These are phyloP conservation scores for Ustilago shanxiensis DNA, from an alignment of 1,284 basidiomycete species.

Conservation along the genomic window DNA sequence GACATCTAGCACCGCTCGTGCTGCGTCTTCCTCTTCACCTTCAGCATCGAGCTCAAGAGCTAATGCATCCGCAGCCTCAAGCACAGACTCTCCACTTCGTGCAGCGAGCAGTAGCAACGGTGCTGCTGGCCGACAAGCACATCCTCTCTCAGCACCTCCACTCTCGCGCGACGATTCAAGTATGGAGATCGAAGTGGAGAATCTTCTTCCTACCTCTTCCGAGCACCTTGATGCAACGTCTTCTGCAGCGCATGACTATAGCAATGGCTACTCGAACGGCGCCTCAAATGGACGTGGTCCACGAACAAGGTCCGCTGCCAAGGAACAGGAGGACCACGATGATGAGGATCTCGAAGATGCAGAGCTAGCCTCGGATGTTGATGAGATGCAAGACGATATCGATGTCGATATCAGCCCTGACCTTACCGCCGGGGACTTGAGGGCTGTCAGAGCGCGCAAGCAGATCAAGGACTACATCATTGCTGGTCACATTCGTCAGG, in stretches of 20 bases:
- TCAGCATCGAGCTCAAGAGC: slow-evolving; percentile 17
- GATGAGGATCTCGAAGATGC: slow-evolving; percentile 37
- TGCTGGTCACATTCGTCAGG: slow-evolving; percentile 78
- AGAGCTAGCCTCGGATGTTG: slow-evolving; percentile 25
- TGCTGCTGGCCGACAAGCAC: slow-evolving; percentile 38
- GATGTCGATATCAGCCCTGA: slow-evolving; percentile 45
- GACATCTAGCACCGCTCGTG: slow-evolving; percentile 11
- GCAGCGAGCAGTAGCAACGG: slow-evolving; percentile 2
- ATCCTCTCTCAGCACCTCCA: slow-evolving; percentile 58
- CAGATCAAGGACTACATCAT: slow-evolving; percentile 78
- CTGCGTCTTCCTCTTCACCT: slow-evolving; percentile 2
- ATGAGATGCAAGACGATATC: slow-evolving; percentile 20
- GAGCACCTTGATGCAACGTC: slow-evolving; percentile 49
- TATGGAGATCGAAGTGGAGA: slow-evolving; percentile 62
- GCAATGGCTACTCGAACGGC: slow-evolving; percentile 25
- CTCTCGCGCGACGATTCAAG: slow-evolving; percentile 58
- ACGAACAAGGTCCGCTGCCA: slow-evolving; percentile 5
- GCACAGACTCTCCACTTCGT: slow-evolving; percentile 1
- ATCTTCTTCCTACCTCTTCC: slow-evolving; percentile 45
- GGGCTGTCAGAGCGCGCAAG: slow-evolving; percentile 36
- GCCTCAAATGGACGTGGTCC: slow-evolving; percentile 14
- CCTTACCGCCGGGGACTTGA: slow-evolving; percentile 40
- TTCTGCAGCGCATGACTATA: slow-evolving; percentile 18
- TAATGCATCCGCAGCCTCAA: neutral
- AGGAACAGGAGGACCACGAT: slow-evolving; percentile 1